Conservation (phyloP, 1,139 yeast species). For the Yamadazyma aaseri region DNA sequence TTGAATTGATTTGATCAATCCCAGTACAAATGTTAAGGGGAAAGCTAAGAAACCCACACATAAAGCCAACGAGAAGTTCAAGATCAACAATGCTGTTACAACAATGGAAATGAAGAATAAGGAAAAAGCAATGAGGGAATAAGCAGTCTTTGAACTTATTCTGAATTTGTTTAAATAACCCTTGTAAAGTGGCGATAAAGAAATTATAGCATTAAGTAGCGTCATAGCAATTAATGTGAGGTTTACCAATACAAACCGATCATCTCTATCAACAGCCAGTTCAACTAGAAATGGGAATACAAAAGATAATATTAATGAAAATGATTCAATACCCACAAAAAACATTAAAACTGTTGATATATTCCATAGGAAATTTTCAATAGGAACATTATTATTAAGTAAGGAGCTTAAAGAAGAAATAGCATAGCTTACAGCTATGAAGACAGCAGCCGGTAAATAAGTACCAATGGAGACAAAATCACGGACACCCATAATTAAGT, state of each 20-base stretch:
- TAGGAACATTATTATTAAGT: conserved; percentile 41
- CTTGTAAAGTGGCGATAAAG: conserved; percentile 21
- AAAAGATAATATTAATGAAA: conserved; percentile 28
- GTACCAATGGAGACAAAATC: conserved; percentile 91
- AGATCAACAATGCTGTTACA: conserved; percentile 71
- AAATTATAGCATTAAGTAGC: conserved; percentile 17
- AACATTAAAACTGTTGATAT: conserved; percentile 27
- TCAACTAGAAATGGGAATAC: conserved; percentile 25
- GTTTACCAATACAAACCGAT: conserved; percentile 17
- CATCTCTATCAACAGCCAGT: conserved; percentile 12
- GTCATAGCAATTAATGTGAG: conserved; percentile 21
- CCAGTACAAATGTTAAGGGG: conserved; percentile 69
- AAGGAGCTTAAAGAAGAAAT: conserved; percentile 65
- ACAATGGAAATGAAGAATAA: conserved; percentile 65
- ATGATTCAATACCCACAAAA: conserved; percentile 35
- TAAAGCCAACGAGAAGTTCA: conserved; percentile 82
- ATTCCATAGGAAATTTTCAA: conserved; percentile 22
- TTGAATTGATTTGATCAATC: conserved; percentile 25
- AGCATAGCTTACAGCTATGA: conserved; percentile 69
- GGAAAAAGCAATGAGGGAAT: conserved; percentile 38
- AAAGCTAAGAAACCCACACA: conserved; percentile 63
- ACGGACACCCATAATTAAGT: conserved; percentile 74
- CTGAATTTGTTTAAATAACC: conserved; percentile 9
- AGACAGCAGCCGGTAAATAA: conserved; percentile 82
- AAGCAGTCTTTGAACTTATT: conserved; percentile 23